These are phyloP conservation scores for Gloeostereum incarnatum DNA, from an alignment of 768 basidiomycete species.

Conservation along the genomic window DNA sequence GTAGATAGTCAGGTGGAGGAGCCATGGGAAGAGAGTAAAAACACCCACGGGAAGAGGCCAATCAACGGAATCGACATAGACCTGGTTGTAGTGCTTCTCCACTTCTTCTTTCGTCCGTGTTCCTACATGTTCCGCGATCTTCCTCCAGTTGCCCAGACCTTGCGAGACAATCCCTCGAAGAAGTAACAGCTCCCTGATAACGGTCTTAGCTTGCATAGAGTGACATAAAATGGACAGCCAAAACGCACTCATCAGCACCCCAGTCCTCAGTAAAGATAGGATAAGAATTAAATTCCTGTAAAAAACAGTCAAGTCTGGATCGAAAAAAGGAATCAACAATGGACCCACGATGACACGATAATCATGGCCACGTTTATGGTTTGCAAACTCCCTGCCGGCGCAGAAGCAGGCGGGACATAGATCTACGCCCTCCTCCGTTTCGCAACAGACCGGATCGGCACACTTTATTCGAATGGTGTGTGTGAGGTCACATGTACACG, in stretches of 20 bases:
- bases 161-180: slow-evolving; percentile 81
- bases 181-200: slow-evolving; percentile 72
- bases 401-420: slow-evolving; percentile 92
- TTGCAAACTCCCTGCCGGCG: slow-evolving; percentile 79
- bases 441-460: slow-evolving; percentile 64
- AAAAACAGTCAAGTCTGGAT: slow-evolving; percentile 3
- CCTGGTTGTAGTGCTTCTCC: slow-evolving; percentile 75
- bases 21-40: slow-evolving; percentile 1
- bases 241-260: slow-evolving; percentile 91
- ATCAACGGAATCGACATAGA: slow-evolving; percentile 69
- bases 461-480: slow-evolving; percentile 97
- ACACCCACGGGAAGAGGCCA: slow-evolving; percentile 76
- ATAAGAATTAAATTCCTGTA: slow-evolving; percentile 89
- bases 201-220: neutral
- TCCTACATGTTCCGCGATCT: slow-evolving; percentile 91
- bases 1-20: slow-evolving; percentile 9
- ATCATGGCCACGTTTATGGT: slow-evolving; percentile 77
- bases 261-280: slow-evolving; percentile 93
- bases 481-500: slow-evolving; percentile 82
- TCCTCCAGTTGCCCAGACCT: slow-evolving; percentile 95
- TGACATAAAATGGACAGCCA: neutral
- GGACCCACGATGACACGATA: slow-evolving; percentile 86
- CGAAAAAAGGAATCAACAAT: neutral
- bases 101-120: slow-evolving; percentile 92
- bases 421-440: slow-evolving; percentile 70